These are phyloP conservation scores for Ophiocordyceps camponoti-leonardi DNA, from an alignment of 2,329 filamentous ascomycete genomes.

Conservation along the genomic window DNA sequence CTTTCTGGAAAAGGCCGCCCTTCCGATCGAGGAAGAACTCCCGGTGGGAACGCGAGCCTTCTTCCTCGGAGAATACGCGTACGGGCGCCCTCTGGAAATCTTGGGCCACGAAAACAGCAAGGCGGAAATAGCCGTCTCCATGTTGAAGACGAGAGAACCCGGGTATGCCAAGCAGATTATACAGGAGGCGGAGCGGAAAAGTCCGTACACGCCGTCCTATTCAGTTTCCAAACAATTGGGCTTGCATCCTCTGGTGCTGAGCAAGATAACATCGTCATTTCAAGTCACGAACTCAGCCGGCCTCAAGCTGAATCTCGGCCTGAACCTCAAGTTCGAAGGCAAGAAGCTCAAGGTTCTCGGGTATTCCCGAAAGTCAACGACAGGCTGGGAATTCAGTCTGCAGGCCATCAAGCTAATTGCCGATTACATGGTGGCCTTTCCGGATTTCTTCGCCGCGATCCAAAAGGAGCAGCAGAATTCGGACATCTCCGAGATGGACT, in stretches of 20 bases:
- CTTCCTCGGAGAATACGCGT: constrained; percentile 86
- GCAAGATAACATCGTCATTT: constrained; percentile 92
- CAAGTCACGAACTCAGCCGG: constrained; percentile 64
- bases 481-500: constrained; percentile 68
- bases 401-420: constrained; percentile 66
- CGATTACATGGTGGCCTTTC: constrained; percentile 86
- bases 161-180: constrained; percentile 72
- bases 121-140: constrained; percentile 62
- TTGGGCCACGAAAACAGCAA: constrained; percentile 57
- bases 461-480: constrained; percentile 72
- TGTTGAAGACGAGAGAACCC: constrained; percentile 52
- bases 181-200: constrained; percentile 46
- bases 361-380: constrained; percentile 72
- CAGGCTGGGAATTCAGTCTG: constrained; percentile 90
- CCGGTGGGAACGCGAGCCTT: constrained; percentile 70
- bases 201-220: constrained; percentile 72
- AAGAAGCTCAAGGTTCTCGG: constrained; percentile 92
- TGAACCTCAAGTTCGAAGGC: constrained; percentile 94
- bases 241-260: constrained; percentile 73
- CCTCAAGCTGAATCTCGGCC: constrained; percentile 70
- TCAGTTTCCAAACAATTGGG: constrained; percentile 69
- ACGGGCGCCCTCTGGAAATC: constrained; percentile 78
- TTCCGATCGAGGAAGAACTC: constrained; percentile 85
- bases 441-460: constrained; percentile 85
- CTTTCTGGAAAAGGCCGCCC: constrained; percentile 77